phyloP scores from a whole-genome alignment of 2,329 filamentous ascomycete genomes.

The Botrytis aclada region DNA sequence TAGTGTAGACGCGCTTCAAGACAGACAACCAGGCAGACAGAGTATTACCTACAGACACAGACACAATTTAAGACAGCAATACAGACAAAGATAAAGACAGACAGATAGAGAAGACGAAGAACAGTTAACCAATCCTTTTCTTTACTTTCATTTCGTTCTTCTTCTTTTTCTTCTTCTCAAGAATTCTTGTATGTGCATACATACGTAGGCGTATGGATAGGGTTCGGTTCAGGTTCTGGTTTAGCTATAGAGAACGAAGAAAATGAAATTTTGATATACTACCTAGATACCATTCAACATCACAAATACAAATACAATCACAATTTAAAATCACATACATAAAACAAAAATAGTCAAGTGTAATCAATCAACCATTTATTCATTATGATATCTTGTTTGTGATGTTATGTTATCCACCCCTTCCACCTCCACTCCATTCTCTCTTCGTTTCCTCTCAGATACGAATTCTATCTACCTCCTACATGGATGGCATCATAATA shows the following conservation, averaged over 20 bases:
- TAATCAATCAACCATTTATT: slow-evolving; percentile 6
- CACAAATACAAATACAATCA: neutral
- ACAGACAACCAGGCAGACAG: neutral
- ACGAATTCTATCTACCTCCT: neutral
- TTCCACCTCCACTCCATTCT: neutral
- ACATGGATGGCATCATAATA: neutral
- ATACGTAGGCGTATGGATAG: neutral
- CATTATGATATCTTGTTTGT: slow-evolving; percentile 10
- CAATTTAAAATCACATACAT: neutral
- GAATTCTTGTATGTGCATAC: neutral
- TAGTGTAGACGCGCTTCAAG: neutral
- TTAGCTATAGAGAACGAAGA: neutral
- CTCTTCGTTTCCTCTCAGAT: neutral
- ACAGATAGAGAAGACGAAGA: neutral
- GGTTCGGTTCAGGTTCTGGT: no score
- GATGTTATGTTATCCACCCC: neutral
- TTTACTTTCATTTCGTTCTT: no score
- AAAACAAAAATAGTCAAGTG: neutral
- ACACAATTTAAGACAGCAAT: no score
- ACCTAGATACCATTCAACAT: neutral
- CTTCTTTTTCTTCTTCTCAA: neutral
- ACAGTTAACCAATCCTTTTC: neutral
- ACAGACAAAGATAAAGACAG: neutral
- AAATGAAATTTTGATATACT: neutral
- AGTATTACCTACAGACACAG: neutral